Evolutionary conservation across 176 grass and related monocot genomes (phyloP), one percentile per base, ranked within the genome.

Genomic region (Eragrostis nindensis): DNA sequence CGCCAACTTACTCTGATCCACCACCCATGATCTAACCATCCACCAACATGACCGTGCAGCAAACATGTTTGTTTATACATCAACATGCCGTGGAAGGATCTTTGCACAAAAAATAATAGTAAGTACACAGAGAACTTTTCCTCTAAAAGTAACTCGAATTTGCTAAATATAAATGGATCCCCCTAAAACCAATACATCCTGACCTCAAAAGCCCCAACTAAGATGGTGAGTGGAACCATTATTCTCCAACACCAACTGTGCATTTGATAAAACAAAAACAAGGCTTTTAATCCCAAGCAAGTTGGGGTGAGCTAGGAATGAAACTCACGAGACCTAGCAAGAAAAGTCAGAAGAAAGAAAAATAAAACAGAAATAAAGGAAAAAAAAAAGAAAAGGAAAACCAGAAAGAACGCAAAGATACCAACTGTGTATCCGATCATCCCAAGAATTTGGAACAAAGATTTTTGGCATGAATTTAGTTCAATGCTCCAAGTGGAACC

Each of bases 11-110:
- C 70, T 21, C 71, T 70, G 26, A 71, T 69, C 56, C 75, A 73
- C 68, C 38, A 22, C 36, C 75, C 17, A 54, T 83, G 38, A 75
- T 85, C 66, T 63, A 64, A 78, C 44, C 55, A 63, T 85, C 55
- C 74, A 71, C 83, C 17, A 44, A 11, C 30, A 62, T 1, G 30
- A 70, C 49, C 24, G n/a, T n/a, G 42, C 66, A 70, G 21, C 40
- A 32, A 43, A 62, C 74, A 71, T 64, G 43, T 71, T 71, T 73
- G 25, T 82, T 66, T 40, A 71, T 50, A 17, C 70, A 66, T 44
- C 62, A 22, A 45, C 0, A 83, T 19, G 39, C 11, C 53, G 6
- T 7, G 10, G 1, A 46, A 13, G 29, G 38, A 75, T n/a, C 81
- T 67, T 53, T 40, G 5, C 30, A 40, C 21, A 66, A 25, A 36